phyloP scores from a whole-genome alignment of 768 basidiomycete species.

The Mycena pura region DNA sequence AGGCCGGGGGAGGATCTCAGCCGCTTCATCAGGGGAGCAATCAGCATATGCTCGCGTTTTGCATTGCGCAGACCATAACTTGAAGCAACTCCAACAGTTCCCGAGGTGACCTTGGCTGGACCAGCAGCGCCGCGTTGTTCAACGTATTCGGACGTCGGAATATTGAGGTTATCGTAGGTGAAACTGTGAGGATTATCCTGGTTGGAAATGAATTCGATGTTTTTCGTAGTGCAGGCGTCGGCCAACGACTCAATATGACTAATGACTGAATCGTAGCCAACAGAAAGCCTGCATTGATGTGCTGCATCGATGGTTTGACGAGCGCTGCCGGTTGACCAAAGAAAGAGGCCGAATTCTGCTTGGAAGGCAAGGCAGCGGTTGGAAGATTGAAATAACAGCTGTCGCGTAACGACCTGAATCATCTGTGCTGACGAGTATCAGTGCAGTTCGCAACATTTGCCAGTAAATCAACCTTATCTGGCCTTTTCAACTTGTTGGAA shows the following conservation, averaged over 20 bases:
- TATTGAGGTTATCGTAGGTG: conserved; percentile 23
- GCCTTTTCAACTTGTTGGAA: neutral
- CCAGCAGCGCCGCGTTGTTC: conserved; percentile 23
- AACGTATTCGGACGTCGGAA: conserved; percentile 24
- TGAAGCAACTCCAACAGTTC: conserved; percentile 20
- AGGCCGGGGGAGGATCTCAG: neutral
- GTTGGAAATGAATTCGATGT: neutral
- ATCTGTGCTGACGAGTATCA: conserved; percentile 2
- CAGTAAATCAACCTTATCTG: neutral
- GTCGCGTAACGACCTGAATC: conserved; percentile 14
- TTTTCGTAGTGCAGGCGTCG: no score
- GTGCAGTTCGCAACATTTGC: neutral
- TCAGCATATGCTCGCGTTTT: neutral
- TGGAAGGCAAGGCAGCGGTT: conserved; percentile 19
- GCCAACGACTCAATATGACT: no score
- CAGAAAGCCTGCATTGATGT: conserved; percentile 12
- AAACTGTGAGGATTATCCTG: neutral
- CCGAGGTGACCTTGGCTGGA: conserved; percentile 25
- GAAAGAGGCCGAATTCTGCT: conserved; percentile 16
- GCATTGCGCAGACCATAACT: conserved; percentile 21
- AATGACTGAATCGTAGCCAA: conserved; percentile 22
- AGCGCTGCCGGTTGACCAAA: conserved; percentile 15
- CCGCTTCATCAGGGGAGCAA: neutral
- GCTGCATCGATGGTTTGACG: conserved; percentile 23
- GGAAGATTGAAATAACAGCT: conserved; percentile 14